Evolutionary conservation across 2,329 filamentous ascomycete genomes (phyloP).

Genomic region (Cordyceps cateniannulata): DNA sequence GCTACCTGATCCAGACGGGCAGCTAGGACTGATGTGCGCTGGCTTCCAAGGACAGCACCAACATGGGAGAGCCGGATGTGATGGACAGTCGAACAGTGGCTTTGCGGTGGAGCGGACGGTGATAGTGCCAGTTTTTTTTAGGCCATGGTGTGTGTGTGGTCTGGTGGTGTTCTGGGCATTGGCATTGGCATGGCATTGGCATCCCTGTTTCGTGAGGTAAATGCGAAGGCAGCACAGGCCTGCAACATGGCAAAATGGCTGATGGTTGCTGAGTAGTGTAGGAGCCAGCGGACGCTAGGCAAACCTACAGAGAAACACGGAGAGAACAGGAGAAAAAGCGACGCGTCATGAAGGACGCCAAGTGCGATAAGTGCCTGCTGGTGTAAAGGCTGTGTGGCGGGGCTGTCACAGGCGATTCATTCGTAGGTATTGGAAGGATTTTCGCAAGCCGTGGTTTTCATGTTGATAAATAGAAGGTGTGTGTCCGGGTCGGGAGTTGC

Average conservation of each 20-base stretch:
- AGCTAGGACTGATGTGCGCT: not conserved
- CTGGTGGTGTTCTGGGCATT: slow-evolving; percentile 4
- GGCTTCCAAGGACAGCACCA: slow-evolving; percentile 1
- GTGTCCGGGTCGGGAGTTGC: not conserved
- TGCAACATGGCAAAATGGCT: not conserved
- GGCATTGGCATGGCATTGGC: not conserved
- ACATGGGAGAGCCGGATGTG: not conserved
- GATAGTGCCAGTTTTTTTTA: not conserved
- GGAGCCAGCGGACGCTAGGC: slow-evolving; percentile 1
- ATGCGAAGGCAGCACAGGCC: not conserved
- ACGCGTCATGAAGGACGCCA: slow-evolving; percentile 12
- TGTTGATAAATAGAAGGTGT: slow-evolving; percentile 4
- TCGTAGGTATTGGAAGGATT: not conserved
- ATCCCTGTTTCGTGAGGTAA: not conserved
- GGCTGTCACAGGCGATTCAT: slow-evolving; percentile 1
- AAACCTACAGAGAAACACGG: not conserved
- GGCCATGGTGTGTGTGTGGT: not conserved
- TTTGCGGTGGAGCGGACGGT: not conserved
- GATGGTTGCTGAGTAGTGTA: not conserved
- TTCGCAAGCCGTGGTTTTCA: not conserved
- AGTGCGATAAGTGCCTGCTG: slow-evolving; percentile 1
- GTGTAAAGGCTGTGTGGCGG: slow-evolving; percentile 12
- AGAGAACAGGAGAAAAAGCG: slow-evolving; percentile 1
- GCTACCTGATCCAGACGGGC: not conserved
- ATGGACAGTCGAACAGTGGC: not conserved